Evolutionary conservation across 129 eudicot species (phyloP).

Genomic region (Dittrichia graveolens): DNA sequence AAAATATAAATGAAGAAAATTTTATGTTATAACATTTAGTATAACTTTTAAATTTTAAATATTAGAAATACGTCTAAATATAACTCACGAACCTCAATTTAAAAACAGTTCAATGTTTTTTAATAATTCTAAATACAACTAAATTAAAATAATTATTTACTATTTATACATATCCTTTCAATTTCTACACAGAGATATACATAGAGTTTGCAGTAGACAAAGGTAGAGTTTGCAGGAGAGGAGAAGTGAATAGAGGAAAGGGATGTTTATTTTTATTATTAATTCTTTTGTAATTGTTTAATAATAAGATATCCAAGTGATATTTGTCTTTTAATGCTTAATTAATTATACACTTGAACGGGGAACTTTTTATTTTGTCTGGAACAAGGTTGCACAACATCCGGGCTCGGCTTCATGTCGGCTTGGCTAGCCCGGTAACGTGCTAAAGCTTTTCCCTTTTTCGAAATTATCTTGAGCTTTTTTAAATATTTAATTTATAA

Average conservation of each 20-base stretch:
- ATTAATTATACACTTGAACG: neutral
- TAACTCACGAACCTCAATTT: no score
- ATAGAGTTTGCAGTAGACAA: slow-evolving; percentile 6
- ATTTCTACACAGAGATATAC: no score
- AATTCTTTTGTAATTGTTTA: neutral
- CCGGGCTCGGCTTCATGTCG: slow-evolving; percentile 60
- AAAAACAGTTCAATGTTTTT: no score
- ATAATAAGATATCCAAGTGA: slow-evolving; percentile 28
- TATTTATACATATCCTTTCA: no score
- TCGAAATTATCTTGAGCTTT: neutral
- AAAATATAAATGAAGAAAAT: no score
- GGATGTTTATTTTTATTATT: neutral
- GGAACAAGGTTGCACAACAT: slow-evolving; percentile 64
- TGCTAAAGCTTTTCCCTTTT: neutral
- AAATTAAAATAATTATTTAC: no score
- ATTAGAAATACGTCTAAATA: no score
- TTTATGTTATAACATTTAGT: no score
- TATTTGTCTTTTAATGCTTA: slow-evolving; percentile 20
- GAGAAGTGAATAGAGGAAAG: slow-evolving; percentile 17
- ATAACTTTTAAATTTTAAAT: no score
- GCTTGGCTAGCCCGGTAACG: slow-evolving; percentile 32
- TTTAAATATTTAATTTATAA: neutral
- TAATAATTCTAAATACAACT: no score
- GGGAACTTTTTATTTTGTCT: slow-evolving; percentile 50
- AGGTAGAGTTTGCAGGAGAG: slow-evolving; percentile 19